phyloP scores from a whole-genome alignment of 169 alveolate genomes.

The Plasmodium yoelii region DNA sequence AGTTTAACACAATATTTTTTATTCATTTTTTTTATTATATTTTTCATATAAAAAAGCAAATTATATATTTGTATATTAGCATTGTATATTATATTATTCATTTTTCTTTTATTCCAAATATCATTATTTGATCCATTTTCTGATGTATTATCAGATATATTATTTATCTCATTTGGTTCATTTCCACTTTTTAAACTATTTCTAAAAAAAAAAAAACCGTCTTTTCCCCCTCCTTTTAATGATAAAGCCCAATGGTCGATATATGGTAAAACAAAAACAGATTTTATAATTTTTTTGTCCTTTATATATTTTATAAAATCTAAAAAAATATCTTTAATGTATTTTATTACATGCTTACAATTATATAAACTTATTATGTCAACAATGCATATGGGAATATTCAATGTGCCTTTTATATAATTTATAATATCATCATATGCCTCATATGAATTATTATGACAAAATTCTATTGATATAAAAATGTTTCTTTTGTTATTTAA shows the following conservation, averaged over 20 bases:
- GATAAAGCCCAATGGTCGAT: conserved; percentile 63
- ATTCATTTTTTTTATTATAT: conserved; percentile 27
- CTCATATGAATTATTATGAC: conserved; percentile 59
- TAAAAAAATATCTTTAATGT: conserved; percentile 47
- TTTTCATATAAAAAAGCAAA: conserved; percentile 57
- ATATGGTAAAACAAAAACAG: conserved; percentile 52
- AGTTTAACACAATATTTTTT: conserved; percentile 42
- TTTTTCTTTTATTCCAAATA: neutral
- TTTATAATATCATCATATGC: conserved; percentile 39
- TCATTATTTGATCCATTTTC: neutral
- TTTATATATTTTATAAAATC: conserved; percentile 60
- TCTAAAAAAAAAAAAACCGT: neutral
- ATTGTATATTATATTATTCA: neutral
- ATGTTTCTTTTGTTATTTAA: conserved; percentile 12
- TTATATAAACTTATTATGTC: conserved; percentile 68
- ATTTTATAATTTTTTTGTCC: conserved; percentile 30
- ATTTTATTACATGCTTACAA: conserved; percentile 34
- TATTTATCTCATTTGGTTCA: neutral
- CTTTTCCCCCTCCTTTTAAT: neutral
- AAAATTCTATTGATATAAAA: conserved; percentile 33
- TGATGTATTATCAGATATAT: neutral
- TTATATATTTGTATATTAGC: conserved; percentile 63
- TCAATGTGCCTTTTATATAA: conserved; percentile 39
- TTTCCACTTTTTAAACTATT: neutral
- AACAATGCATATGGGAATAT: conserved; percentile 23